Percentiles rank a stretch among this genome's conserved stretches.
Evolutionary conservation across 371 early-diverging fungal species (phyloP).

Genomic region (Mucor indicus): DNA sequence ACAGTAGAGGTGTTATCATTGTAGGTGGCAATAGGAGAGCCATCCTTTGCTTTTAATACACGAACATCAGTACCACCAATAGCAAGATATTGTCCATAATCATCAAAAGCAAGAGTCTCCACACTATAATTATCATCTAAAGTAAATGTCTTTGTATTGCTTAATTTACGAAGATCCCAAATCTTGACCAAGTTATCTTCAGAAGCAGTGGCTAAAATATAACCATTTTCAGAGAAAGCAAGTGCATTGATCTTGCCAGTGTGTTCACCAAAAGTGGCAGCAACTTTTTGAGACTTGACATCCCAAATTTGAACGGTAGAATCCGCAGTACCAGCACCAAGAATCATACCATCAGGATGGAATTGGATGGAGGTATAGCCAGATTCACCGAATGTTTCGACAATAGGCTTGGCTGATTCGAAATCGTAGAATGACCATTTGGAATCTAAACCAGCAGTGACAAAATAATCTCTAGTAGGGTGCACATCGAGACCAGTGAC

Average conservation of each 20-base stretch:
- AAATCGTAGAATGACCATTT: constrained; percentile 82
- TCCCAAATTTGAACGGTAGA: constrained; percentile 85
- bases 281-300: constrained; percentile 69
- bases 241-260: constrained; percentile 66
- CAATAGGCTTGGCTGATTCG: constrained; percentile 60
- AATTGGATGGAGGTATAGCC: constrained; percentile 69
- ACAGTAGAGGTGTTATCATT: constrained; percentile 56
- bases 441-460: constrained; percentile 69
- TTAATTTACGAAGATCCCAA: constrained; percentile 91
- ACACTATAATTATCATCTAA: constrained; percentile 58
- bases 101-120: constrained; percentile 72
- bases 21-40: constrained; percentile 60
- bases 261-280: constrained; percentile 74
- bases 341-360: constrained; percentile 92
- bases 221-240: constrained; percentile 90
- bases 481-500: constrained; percentile 75
- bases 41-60: constrained; percentile 77
- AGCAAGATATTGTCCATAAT: constrained; percentile 81
- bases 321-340: constrained; percentile 79
- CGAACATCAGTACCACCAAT: constrained; percentile 68
- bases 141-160: constrained; percentile 67
- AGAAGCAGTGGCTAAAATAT: constrained; percentile 77
- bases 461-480: constrained; percentile 77
- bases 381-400: constrained; percentile 38
- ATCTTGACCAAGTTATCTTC: constrained; percentile 73